Base-by-base conservation (phyloP, 805 yeast species). In the Saturnispora serradocipensis region DNA sequence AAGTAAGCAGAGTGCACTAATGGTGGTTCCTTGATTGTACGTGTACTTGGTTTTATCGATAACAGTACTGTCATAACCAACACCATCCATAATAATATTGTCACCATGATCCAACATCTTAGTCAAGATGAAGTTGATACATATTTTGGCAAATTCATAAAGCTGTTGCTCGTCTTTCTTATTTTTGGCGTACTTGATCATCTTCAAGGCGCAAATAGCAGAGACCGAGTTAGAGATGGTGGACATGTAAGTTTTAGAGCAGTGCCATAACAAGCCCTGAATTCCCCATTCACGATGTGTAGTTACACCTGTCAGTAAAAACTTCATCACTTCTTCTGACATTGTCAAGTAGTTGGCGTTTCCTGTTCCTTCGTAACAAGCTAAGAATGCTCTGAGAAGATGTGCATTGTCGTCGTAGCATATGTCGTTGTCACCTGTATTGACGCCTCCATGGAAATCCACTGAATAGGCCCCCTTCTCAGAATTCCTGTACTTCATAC, bases 341-440 rank as follows among this genome's bases (percentile, higher is more conserved):
- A 71, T 70, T 57, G 76, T 80, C 54, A 84, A 67, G 60, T 71
- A 80, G 45, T 68, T 67, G 57, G 67, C 67, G 55, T 82, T 76
- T 1, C 76, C 77, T 1, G 88, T 81, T 24, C 80, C 86, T 59
- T 82, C 88, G 60, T 79, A 83, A 2, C 86, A 86, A 3, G 81
- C 74, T 52, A 84, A 67, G 57, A 81, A 70, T 3, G 82, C 84
- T 58, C 81, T 72, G 15, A 85, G 83, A 13, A 83, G 79, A 62
- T 84, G 90, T 2, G 89, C 90, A 61, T 83, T 85, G 60, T 84
- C 90, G 60, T 84, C 88, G 55, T 80, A 80, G 63, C 83, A 82
- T 40, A 84, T 78, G 62, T 84, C 88, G 59, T 81, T 76, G 60
- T 78, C 81, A 4, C 83, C 81, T 8, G 62, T 57, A 22, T 59